phyloP scores from a whole-genome alignment of 2,329 filamentous ascomycete species.

The Colletotrichum limetticola region DNA sequence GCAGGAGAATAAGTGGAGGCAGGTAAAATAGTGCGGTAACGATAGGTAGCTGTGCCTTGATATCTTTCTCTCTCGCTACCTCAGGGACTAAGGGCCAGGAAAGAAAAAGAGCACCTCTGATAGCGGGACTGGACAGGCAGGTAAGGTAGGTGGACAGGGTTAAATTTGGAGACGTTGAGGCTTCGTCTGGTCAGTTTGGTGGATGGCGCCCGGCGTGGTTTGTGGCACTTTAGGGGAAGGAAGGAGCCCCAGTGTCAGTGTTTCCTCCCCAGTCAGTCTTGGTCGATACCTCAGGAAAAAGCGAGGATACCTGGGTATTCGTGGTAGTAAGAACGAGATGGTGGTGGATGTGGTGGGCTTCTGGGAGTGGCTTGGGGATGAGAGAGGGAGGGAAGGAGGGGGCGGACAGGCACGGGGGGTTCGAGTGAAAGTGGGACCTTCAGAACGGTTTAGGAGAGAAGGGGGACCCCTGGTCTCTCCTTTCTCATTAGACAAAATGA shows the following conservation, averaged over 20 bases:
- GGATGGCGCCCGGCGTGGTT: slow-evolving; percentile 2
- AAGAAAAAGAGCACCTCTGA: neutral
- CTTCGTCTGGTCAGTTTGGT: slow-evolving; percentile 6
- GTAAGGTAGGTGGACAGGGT: neutral
- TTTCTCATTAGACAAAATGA: slow-evolving; percentile 23
- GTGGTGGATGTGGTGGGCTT: neutral
- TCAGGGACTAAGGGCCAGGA: neutral
- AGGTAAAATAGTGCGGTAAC: neutral
- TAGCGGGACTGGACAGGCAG: neutral
- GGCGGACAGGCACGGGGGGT: neutral
- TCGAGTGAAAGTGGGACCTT: slow-evolving; percentile 18
- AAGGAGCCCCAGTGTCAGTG: slow-evolving; percentile 16
- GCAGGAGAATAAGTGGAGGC: neutral
- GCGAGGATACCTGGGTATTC: neutral
- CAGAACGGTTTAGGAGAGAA: slow-evolving; percentile 30
- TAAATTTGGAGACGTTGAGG: neutral
- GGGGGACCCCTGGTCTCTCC: slow-evolving; percentile 28
- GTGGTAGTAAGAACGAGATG: neutral
- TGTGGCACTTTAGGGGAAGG: slow-evolving; percentile 25
- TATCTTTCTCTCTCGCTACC: neutral
- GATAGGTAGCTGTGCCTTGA: neutral
- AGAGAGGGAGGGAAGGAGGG: slow-evolving; percentile 7
- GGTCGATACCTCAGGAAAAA: neutral
- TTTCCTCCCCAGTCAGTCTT: neutral
- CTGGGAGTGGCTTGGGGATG: neutral